These are phyloP conservation scores for Ulmus americana DNA, from an alignment of 331 rosid genomes.

Conservation along the genomic window DNA sequence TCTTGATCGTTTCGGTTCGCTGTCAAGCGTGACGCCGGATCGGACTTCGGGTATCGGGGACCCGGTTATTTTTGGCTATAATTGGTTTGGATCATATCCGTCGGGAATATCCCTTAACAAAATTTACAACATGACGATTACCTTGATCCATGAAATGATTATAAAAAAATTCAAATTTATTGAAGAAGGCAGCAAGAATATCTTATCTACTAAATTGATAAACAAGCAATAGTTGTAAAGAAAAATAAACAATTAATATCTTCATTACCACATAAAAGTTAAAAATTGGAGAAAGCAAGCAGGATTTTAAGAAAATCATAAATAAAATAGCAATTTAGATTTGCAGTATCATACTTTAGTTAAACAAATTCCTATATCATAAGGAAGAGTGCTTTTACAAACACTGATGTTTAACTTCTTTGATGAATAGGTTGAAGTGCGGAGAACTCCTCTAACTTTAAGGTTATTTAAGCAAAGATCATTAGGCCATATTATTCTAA, in stretches of 20 bases:
- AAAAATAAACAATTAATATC: slow-evolving; percentile 23
- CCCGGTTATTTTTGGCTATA: too few species aligned
- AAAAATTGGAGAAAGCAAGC: not conserved
- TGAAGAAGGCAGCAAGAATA: slow-evolving; percentile 65
- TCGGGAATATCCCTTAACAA: not conserved
- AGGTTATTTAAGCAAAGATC: slow-evolving; percentile 77
- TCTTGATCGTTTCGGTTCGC: too few species aligned
- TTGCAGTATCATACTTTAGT: slow-evolving; percentile 18
- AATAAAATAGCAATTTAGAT: slow-evolving; percentile 2
- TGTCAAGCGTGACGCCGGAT: too few species aligned
- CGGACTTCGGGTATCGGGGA: too few species aligned
- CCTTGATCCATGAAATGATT: slow-evolving; percentile 67
- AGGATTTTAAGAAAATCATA: not conserved
- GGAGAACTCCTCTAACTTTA: slow-evolving; percentile 86
- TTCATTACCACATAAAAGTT: slow-evolving; percentile 8
- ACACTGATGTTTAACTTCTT: slow-evolving; percentile 75
- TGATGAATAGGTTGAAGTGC: slow-evolving; percentile 68
- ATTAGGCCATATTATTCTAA: slow-evolving; percentile 94
- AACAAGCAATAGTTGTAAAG: slow-evolving; percentile 70
- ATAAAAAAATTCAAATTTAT: slow-evolving; percentile 66
- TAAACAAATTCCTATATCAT: slow-evolving; percentile 18
- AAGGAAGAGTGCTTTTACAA: slow-evolving; percentile 49
- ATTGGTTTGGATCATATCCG: too few species aligned
- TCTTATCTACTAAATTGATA: slow-evolving; percentile 69
- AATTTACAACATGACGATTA: slow-evolving; percentile 24